Evolutionary conservation across 2,329 filamentous ascomycete species (phyloP), one percentile per base, ranked within the genome.

Genomic region (Epichloe sibirici): DNA sequence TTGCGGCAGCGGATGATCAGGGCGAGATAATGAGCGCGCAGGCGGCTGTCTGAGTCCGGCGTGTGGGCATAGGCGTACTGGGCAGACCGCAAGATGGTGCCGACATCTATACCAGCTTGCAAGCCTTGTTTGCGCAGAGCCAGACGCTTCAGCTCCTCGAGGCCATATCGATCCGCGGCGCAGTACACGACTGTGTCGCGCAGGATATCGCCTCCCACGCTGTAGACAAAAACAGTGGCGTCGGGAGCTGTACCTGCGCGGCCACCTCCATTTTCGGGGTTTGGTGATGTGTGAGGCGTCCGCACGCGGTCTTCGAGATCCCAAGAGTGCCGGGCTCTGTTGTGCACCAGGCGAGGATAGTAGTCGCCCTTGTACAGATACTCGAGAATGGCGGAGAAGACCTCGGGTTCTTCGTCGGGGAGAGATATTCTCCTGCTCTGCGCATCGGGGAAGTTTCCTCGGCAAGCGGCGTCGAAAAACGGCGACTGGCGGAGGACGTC

Each of bases 281-380:
- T 75, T 69, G 80, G 75, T 65, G 76, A 75, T 58, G 71, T 65
- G 52, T 70, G 68, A 58, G 74, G 73, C 45, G 73, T 73, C 39
- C 57, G 57, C 54, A 56, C 59, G 45, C 63, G 60, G 69, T 87
- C 85, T 79, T 95, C 89, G 73, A 95, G 87, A 68, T 88, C 83
- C 87, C 88, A 95, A 74, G 85, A 86, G 75, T 88, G 85, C 66
- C 82, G 85, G 69, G 84, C 83, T 78, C 87, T 89, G 79, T 88
- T 87, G 70, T 89, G 88, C 61, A 95, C 66, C 73, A 96, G 78
- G 69, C 89, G 87, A 53, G 90, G 90, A 70, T 87, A 93, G 74
- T 95, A 95, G 78, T 95, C 90, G 60, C 88, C 89, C 76, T 94
- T 95, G 84, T 96, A 96, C 60, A 96, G 82, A 70, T 90, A 96